Conservation (phyloP, 2,329 filamentous ascomycete species). For the Claviceps arundinis region DNA sequence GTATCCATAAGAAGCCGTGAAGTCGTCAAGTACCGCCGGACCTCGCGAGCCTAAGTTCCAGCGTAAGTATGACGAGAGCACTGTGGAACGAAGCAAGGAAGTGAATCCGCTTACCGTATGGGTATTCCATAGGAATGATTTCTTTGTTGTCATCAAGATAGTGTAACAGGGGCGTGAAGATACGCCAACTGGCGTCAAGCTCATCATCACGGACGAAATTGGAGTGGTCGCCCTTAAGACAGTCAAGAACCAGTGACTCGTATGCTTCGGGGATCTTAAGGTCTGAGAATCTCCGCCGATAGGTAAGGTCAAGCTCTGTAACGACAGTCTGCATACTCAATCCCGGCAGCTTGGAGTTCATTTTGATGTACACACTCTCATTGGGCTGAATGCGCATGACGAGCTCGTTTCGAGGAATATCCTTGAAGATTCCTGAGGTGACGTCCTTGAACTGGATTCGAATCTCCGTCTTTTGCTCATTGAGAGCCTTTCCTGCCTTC, state of each 20-base stretch:
- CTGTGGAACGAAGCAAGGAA: background rate
- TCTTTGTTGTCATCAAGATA: conserved; percentile 99
- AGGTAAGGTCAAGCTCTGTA: conserved; percentile 95
- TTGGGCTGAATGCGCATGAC: conserved; percentile 99
- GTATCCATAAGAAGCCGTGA: conserved; percentile 95
- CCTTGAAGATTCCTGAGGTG: conserved; percentile 98
- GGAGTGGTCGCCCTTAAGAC: conserved; percentile 96
- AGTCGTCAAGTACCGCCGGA: conserved; percentile 91
- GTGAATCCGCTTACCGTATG: conserved; percentile 61
- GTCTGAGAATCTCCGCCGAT: conserved; percentile 95
- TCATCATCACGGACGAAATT: conserved; percentile 98
- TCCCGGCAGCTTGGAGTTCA: conserved; percentile 98
- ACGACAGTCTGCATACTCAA: conserved; percentile 99
- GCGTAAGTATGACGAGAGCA: background rate
- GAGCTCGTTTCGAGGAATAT: conserved; percentile 97
- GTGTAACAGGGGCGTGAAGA: conserved; percentile 93
- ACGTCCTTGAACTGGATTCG: conserved; percentile 99
- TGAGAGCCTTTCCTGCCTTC: conserved; percentile 96
- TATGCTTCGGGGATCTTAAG: conserved; percentile 99
- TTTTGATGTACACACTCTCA: conserved; percentile 99
- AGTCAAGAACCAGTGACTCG: conserved; percentile 93
- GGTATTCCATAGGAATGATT: conserved; percentile 98
- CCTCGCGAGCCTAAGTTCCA: conserved; percentile 78
- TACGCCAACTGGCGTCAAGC: conserved; percentile 94
- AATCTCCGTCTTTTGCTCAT: conserved; percentile 99